Base-by-base conservation (phyloP, 257 asterid species). In the Cruciata laevipes region DNA sequence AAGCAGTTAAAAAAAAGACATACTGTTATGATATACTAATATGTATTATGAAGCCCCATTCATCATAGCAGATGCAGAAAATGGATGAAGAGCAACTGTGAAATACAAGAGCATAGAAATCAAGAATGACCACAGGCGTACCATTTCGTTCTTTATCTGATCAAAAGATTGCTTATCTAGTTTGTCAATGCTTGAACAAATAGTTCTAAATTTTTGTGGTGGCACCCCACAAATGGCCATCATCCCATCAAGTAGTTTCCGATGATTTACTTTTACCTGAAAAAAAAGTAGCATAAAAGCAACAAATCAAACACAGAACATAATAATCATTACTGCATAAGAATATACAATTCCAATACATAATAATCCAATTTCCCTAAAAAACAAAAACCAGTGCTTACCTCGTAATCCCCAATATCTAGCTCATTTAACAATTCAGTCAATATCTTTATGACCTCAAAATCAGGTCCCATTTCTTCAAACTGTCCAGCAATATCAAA, bases 111-210 rank as follows among this genome's bases (percentile, higher is more conserved):
- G 42, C 9, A 7, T 63, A 23, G 20, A 56, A 66, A 40, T 53
- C 47, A 23, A 65, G 21, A 44, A 33, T 14, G 75, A 77, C 32
- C 33, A 31, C 33, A 47, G 33, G 75, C 84, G 75, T 74, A 94
- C 99, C 97, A 94, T 87, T 88, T 93, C 99, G 78, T 73, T 88
- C 75, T 86, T 90, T 70, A 94, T 80, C 82, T 85, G 96, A 83
- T 84, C 96, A 78, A 94, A 94, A 3, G 96, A 66, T 79, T 83
- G 97, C 76, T 94, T 94, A 85, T 94, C 99, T 71, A 90, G 74
- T 81, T 93, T 93, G 82, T 93, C 99, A 72, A 93, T 93, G 80
- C 97, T 93, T 3, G 99, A 93, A 77, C 99, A 93, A 68, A 93
- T 82, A 40, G 89, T 86, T 81, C 99, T 83, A 67, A 88, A 88